Base-by-base conservation (phyloP, 1,139 yeast species). In the Candida smagusa region DNA sequence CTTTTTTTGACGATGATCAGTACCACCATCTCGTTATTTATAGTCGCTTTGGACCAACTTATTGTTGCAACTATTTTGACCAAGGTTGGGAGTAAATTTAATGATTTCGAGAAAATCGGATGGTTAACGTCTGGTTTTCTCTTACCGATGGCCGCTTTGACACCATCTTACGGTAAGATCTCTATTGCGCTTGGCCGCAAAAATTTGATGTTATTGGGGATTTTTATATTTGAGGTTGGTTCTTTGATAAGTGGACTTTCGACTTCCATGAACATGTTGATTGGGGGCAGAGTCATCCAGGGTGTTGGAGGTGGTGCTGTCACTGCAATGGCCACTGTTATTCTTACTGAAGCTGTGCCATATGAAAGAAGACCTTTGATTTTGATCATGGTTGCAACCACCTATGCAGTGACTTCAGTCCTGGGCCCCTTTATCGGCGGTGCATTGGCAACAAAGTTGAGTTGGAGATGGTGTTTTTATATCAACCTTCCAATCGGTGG, bases 391-490 rank as follows among this genome's bases (percentile, higher is more conserved):
- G 45, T 54, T 29, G 58, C 56, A 1, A 37, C 52, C 12, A 45
- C 55, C 2, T 53, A 44, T 24, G 41, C 58, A 1, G 41, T 54
- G 3, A 56, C 59, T 1, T 45, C 50, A 22, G 58, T 54, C 12
- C 31, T 47, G n/a, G 60, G 60, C 3, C 60, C 60, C 1, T 51
- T 54, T 31, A 41, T 54, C 5, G 60, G 60, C 2, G 59, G 60
- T 3, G 59, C 54, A 3, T 50, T 81, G 48, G 69, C 84, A 2
- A 55, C 76, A n/a, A 66, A 74, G 36, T 79, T 76, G 2, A 64
- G 79, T 13, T 84, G 90, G 90, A 69, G 92, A 53, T 83, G 90
- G 89, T 79, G 87, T 48, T 84, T 84, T 55, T 84, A 79, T 56
- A 70, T 84, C 49, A 84, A 83, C 53, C 58, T 84, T 41, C 88